Conservation (phyloP, 495 filamentous ascomycete species). For the Cetradonia linearis region DNA sequence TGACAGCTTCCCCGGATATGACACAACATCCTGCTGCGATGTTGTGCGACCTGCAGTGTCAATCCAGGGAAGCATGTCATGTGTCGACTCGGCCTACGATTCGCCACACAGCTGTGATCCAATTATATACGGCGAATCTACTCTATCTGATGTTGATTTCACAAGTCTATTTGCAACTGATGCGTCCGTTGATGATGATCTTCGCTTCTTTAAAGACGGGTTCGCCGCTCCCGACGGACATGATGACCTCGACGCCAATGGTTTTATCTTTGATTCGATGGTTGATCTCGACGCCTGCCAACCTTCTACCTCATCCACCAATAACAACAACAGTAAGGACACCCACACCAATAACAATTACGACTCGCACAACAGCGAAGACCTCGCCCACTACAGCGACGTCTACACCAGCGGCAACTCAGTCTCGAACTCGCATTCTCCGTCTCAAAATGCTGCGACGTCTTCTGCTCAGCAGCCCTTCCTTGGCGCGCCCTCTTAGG, state of each 20-base stretch:
- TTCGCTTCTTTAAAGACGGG: constrained; percentile 66
- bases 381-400: constrained; percentile 31
- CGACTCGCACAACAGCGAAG: constrained; percentile 25
- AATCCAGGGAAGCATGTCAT: constrained; percentile 48
- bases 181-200: constrained; percentile 60
- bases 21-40: constrained; percentile 99
- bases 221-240: constrained; percentile 53
- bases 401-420: constrained; percentile 32
- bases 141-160: constrained; percentile 59
- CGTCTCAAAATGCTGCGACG: constrained; percentile 47
- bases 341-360: constrained; percentile 26
- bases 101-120: constrained; percentile 49
- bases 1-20: constrained; percentile 69
- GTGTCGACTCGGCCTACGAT: constrained; percentile 35
- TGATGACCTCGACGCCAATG: constrained; percentile 45
- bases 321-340: constrained; percentile 45
- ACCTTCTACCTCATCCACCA: constrained; percentile 39
- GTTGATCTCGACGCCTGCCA: constrained; percentile 65
- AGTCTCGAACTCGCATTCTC: constrained; percentile 34
- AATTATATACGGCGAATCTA: constrained; percentile 45
- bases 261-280: constrained; percentile 76
- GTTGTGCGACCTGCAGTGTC: constrained; percentile 99
- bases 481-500: constrained; percentile 79
- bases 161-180: constrained; percentile 57
- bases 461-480: constrained; percentile 74